Base-by-base conservation (phyloP, 495 filamentous ascomycete species). In the Lasiosphaeris hirsuta region DNA sequence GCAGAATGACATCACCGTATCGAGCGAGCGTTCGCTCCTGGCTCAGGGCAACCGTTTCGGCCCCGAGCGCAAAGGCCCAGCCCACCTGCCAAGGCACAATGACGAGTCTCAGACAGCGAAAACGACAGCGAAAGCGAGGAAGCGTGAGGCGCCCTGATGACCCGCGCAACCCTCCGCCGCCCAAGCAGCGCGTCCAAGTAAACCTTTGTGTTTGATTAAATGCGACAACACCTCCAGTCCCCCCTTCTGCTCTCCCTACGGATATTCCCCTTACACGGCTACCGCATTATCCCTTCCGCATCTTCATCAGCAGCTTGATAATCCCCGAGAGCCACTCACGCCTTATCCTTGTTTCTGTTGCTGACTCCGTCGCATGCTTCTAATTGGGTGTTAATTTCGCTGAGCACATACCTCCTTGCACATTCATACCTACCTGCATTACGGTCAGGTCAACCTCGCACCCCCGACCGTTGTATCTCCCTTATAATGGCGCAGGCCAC, bases 81-180 rank as follows among this genome's bases (percentile, higher is more conserved):
- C 23, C 23, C 23, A 5, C 23, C 23, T 23, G 54, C 37, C 45
- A 51, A 51, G 46, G 36, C 23, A 5, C 42, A 47, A 57, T 38
- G 39, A 50, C 44, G 30, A 41, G 38, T 15, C n/a, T 19, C 54
- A 14, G 23, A 30, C 23, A 30, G 23, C 23, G 5, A 30, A 30
- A 30, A 30, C 23, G n/a, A 30, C 23, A 5, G 23, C 23, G 23
- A 46, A 51, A 36, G 14, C 37, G 42, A 46, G 54, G 46, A 57
- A 51, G 54, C 54, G 35, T 57, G 45, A 44, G 43, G 50, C 54
- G 37, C n/a, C 38, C 49, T 49, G 46, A 15, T 51, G 49, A 51
- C 49, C 49, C 49, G 23, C 49, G 15, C 35, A 9, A 11, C 23
- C 23, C 23, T 30, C 23, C 5, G 5, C 44, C 37, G 36, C 43